phyloP scores from a whole-genome alignment of 495 filamentous ascomycete genomes.

The Filosporella fistucella region DNA sequence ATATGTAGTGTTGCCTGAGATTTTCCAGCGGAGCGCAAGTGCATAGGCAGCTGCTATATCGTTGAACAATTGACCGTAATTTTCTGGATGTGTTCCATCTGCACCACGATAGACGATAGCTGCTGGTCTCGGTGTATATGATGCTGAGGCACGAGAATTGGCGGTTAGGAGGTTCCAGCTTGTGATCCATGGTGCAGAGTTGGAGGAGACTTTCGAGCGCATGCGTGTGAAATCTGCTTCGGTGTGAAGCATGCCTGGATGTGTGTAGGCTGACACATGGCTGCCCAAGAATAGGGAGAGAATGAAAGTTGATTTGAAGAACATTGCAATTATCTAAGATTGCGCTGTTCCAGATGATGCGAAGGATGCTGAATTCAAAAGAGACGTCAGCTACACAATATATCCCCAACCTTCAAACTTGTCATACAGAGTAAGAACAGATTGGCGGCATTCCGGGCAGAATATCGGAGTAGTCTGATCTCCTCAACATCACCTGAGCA shows the following conservation, averaged over 20 bases:
- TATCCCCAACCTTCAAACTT: too few species aligned
- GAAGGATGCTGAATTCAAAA: too few species aligned
- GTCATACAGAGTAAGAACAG: too few species aligned
- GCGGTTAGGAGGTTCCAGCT: slow-evolving; percentile 29
- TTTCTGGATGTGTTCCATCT: slow-evolving; percentile 26
- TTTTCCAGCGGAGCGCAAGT: slow-evolving; percentile 35
- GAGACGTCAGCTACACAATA: too few species aligned
- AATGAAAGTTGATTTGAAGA: neutral
- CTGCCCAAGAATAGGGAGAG: neutral
- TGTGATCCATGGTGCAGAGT: slow-evolving; percentile 30
- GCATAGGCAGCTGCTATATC: slow-evolving; percentile 37
- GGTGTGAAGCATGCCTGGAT: slow-evolving; percentile 36
- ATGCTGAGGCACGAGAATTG: slow-evolving; percentile 22
- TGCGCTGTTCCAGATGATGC: too few species aligned
- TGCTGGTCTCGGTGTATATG: slow-evolving; percentile 21
- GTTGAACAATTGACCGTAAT: slow-evolving; percentile 32
- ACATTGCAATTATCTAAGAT: too few species aligned
- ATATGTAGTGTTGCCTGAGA: slow-evolving; percentile 31
- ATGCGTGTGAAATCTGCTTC: slow-evolving; percentile 32
- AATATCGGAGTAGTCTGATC: too few species aligned
- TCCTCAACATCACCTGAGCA: too few species aligned
- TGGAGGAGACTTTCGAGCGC: slow-evolving; percentile 23
- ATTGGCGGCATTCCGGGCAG: too few species aligned
- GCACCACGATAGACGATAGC: slow-evolving; percentile 32
- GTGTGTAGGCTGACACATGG: slow-evolving; percentile 2